Conservation (phyloP, 805 yeast genomes). For the Yarrowia sp. region DNA sequence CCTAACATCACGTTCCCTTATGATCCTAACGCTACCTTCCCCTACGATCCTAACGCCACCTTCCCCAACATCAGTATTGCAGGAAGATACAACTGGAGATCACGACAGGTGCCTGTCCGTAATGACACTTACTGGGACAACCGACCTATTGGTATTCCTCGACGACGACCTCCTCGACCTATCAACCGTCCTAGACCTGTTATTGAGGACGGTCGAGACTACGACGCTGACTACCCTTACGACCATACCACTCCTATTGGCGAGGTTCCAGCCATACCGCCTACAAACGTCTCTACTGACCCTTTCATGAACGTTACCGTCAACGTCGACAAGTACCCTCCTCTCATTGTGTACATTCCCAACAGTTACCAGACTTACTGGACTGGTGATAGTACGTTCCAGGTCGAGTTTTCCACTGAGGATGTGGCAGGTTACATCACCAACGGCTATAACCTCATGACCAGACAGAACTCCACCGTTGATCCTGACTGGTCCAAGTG, state of each 20-base stretch:
- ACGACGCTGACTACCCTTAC: slow-evolving; percentile 1
- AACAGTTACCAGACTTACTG: slow-evolving; percentile 68
- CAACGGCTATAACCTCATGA: slow-evolving; percentile 78
- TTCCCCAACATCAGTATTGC: slow-evolving; percentile 43
- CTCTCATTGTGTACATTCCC: slow-evolving; percentile 77
- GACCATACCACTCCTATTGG: slow-evolving; percentile 14
- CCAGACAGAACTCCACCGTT: slow-evolving; percentile 70
- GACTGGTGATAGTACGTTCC: slow-evolving; percentile 76
- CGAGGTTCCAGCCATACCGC: not conserved
- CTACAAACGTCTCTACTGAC: slow-evolving; percentile 47
- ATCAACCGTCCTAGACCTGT: slow-evolving; percentile 50
- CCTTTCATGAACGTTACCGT: slow-evolving; percentile 85
- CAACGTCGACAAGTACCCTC: slow-evolving; percentile 59
- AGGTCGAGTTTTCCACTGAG: slow-evolving; percentile 64
- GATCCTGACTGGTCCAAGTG: slow-evolving; percentile 75
- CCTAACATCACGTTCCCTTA: no score
- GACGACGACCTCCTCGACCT: slow-evolving; percentile 44
- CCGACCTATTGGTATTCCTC: not conserved
- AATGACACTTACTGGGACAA: not conserved
- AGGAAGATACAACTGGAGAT: not conserved
- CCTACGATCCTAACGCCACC: not conserved
- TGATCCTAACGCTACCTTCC: no score
- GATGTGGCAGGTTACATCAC: slow-evolving; percentile 67
- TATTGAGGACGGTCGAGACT: slow-evolving; percentile 49
- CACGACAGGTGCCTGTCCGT: not conserved